These are phyloP conservation scores for Creolimax fragrantissima DNA, from an alignment of 78 protist genomes.

Conservation along the genomic window DNA sequence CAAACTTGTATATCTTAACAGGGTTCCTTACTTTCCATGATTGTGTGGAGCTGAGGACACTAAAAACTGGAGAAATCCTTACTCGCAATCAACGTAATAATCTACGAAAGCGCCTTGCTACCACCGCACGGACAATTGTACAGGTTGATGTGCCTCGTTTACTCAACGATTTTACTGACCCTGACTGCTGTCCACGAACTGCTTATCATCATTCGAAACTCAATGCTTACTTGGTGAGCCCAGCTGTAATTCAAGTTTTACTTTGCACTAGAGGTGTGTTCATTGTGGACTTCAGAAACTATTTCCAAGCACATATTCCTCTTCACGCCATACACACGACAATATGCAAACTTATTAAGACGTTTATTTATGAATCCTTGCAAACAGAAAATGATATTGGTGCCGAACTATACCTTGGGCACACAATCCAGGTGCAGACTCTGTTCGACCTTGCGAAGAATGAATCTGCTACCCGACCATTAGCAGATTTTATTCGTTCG, in stretches of 20 bases:
- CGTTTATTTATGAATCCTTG: no score
- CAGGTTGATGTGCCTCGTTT: slow-evolving; percentile 18
- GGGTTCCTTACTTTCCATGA: slow-evolving; percentile 19
- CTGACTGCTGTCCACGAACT: slow-evolving; percentile 20
- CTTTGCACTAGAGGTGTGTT: slow-evolving; percentile 16
- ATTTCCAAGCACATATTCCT: not conserved
- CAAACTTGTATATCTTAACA: no score
- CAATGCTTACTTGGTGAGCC: slow-evolving; percentile 18
- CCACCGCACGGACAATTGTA: slow-evolving; percentile 11
- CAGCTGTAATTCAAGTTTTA: slow-evolving; percentile 6
- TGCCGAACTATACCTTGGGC: not conserved
- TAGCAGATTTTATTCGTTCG: not conserved
- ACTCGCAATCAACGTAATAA: slow-evolving; percentile 20
- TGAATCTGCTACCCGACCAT: not conserved
- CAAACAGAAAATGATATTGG: not conserved
- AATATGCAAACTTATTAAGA: no score
- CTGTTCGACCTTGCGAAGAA: not conserved
- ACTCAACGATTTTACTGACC: not conserved
- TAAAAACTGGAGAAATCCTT: slow-evolving; percentile 16
- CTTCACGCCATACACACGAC: no score
- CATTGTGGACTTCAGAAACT: not conserved
- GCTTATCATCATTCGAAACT: slow-evolving; percentile 15
- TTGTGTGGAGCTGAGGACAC: slow-evolving; percentile 19
- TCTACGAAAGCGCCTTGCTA: slow-evolving; percentile 11
- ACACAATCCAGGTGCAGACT: not conserved